phyloP scores from a whole-genome alignment of 164 flowering plant genomes.

The Nymphaea colorata region DNA sequence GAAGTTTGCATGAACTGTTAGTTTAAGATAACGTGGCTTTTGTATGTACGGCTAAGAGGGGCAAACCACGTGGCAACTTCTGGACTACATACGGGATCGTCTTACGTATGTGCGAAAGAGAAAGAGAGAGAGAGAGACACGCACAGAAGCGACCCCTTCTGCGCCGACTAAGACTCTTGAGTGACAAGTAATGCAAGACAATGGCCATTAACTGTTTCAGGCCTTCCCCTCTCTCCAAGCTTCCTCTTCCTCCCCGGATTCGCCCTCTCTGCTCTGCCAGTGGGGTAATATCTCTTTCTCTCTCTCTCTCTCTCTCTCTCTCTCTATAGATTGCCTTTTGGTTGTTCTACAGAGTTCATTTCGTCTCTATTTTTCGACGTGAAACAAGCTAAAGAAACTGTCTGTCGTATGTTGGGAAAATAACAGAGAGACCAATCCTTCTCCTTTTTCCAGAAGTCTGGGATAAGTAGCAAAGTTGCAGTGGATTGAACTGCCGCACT shows the following conservation, averaged over 20 bases:
- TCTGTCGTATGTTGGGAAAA: too few species aligned
- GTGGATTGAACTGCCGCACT: too few species aligned
- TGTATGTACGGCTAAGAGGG: neutral
- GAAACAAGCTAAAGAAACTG: too few species aligned
- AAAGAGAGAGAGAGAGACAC: neutral
- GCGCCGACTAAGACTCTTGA: too few species aligned
- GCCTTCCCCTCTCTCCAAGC: neutral
- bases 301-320: neutral
- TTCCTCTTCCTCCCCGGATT: constrained; percentile 1
- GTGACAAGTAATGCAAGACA: neutral
- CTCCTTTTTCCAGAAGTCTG: too few species aligned
- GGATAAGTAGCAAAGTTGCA: too few species aligned
- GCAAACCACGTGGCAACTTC: neutral
- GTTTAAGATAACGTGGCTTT: too few species aligned
- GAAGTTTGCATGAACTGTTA: too few species aligned
- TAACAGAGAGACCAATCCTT: too few species aligned
- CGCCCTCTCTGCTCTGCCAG: constrained; percentile 5
- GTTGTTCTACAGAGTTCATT: too few species aligned
- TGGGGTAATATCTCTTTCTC: constrained; percentile 1
- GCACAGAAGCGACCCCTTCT: neutral
- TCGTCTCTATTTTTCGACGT: too few species aligned
- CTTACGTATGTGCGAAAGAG: neutral
- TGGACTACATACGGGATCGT: neutral
- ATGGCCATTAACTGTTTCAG: constrained; percentile 6
- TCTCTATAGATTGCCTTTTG: too few species aligned